These are phyloP conservation scores for Hypoxylon sp. DNA, from an alignment of 2,329 filamentous ascomycete genomes.

Conservation along the genomic window DNA sequence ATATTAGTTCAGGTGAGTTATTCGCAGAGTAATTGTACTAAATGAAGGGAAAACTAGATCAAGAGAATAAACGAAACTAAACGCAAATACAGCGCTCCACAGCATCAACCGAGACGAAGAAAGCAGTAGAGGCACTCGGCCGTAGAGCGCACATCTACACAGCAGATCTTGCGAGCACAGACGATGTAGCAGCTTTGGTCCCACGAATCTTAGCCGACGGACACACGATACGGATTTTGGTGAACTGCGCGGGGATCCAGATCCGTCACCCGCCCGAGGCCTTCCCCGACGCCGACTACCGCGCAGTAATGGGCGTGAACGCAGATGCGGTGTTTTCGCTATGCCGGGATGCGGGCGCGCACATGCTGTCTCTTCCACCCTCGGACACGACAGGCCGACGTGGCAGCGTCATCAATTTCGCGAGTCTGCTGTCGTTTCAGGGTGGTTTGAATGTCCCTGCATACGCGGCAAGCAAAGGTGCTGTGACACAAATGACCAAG, in stretches of 20 bases:
- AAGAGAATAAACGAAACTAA: conserved; percentile 2
- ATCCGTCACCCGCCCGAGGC: conserved; percentile 80
- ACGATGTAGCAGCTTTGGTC: conserved; percentile 72
- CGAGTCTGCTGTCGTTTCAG: conserved; percentile 85
- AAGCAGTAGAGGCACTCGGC: conserved; percentile 74
- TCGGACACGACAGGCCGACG: conserved; percentile 67
- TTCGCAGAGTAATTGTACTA: not conserved
- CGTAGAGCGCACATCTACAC: conserved; percentile 78
- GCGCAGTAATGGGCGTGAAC: conserved; percentile 89
- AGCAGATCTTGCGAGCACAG: conserved; percentile 75
- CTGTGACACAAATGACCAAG: conserved; percentile 87
- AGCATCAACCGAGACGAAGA: conserved; percentile 66
- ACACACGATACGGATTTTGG: conserved; percentile 79
- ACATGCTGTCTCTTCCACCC: conserved; percentile 76
- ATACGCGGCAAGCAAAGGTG: conserved; percentile 89
- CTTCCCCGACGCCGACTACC: conserved; percentile 85
- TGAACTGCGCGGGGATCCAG: conserved; percentile 92
- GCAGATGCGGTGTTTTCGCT: conserved; percentile 85
- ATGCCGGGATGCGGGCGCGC: conserved; percentile 81
- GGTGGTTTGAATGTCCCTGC: conserved; percentile 91
- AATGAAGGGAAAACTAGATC: not conserved
- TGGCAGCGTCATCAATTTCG: conserved; percentile 87
- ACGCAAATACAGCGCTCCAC: conserved; percentile 58
- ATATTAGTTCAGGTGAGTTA: conserved; percentile 67
- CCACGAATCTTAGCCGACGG: conserved; percentile 74